Evolutionary conservation across 345 rosid species (phyloP).

Genomic region (Eutrema heterophyllum): DNA sequence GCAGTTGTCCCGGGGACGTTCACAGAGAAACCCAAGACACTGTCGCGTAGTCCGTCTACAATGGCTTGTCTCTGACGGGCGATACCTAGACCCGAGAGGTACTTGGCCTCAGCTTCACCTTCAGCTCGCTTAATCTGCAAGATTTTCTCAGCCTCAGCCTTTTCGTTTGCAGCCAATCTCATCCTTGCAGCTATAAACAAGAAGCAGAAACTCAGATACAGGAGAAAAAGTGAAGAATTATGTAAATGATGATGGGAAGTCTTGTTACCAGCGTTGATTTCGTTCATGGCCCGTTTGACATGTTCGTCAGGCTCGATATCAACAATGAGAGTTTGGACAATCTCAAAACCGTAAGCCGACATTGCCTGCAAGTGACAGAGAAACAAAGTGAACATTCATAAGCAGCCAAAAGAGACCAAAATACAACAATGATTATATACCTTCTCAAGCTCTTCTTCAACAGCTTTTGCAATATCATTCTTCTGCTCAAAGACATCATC

Average conservation of each 20-base stretch:
- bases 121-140: slow-evolving; percentile 36
- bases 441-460: slow-evolving; percentile 56
- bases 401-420: neutral
- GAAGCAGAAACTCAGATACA: neutral
- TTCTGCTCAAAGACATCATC: slow-evolving; percentile 58
- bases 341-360: slow-evolving; percentile 55
- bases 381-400: neutral
- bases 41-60: slow-evolving; percentile 31
- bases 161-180: slow-evolving; percentile 35
- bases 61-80: slow-evolving; percentile 37
- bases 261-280: slow-evolving; percentile 46
- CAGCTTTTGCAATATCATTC: slow-evolving; percentile 51
- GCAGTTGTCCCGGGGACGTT: slow-evolving; percentile 37
- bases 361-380: slow-evolving; percentile 35
- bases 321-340: slow-evolving; percentile 50
- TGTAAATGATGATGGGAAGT: neutral
- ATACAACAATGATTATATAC: slow-evolving; percentile 18
- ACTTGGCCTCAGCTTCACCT: slow-evolving; percentile 38
- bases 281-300: slow-evolving; percentile 53
- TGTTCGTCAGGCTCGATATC: slow-evolving; percentile 54
- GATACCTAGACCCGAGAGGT: slow-evolving; percentile 32
- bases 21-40: slow-evolving; percentile 33
- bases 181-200: slow-evolving; percentile 31
- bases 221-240: neutral
- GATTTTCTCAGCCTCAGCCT: slow-evolving; percentile 38